phyloP scores from a whole-genome alignment of 2,329 filamentous ascomycete species.

The Penicillium sp. region DNA sequence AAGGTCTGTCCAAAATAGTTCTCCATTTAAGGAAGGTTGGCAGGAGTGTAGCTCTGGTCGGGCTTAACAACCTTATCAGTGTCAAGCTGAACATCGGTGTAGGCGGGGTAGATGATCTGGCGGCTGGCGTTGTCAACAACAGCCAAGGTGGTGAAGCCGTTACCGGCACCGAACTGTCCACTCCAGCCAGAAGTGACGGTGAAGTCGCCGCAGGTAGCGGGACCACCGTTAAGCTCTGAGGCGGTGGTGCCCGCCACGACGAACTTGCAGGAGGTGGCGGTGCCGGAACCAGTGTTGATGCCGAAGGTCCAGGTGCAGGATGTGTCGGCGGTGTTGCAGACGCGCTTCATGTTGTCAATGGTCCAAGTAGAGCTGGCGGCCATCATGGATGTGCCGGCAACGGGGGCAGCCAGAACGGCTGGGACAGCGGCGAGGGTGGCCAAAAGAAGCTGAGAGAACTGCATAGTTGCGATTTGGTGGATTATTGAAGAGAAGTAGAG shows the following conservation, averaged over 20 bases:
- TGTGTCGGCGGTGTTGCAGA: constrained; percentile 42
- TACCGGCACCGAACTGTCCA: constrained; percentile 54
- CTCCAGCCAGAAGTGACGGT: constrained; percentile 57
- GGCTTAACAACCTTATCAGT: constrained; percentile 49
- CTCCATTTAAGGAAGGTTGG: constrained; percentile 22
- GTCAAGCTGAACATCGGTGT: constrained; percentile 54
- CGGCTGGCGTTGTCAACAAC: constrained; percentile 48
- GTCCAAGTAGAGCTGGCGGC: constrained; percentile 44
- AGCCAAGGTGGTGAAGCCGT: constrained; percentile 57
- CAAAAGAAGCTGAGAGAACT: constrained; percentile 45
- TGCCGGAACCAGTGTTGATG: constrained; percentile 38
- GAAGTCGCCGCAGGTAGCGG: constrained; percentile 51
- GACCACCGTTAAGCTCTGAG: constrained; percentile 40
- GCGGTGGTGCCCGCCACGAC: constrained; percentile 36
- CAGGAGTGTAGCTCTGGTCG: constrained; percentile 49
- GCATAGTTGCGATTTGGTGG: constrained; percentile 39
- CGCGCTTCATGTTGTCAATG: constrained; percentile 43
- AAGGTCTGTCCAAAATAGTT: neutral
- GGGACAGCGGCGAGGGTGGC: constrained; percentile 36
- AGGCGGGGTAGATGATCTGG: constrained; percentile 54
- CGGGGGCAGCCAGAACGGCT: constrained; percentile 38
- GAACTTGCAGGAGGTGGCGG: constrained; percentile 39
- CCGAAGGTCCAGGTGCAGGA: constrained; percentile 48
- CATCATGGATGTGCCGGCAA: constrained; percentile 42
- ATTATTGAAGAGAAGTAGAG: neutral